Base-by-base conservation (phyloP, 805 yeast genomes). In the Yarrowia sp. region DNA sequence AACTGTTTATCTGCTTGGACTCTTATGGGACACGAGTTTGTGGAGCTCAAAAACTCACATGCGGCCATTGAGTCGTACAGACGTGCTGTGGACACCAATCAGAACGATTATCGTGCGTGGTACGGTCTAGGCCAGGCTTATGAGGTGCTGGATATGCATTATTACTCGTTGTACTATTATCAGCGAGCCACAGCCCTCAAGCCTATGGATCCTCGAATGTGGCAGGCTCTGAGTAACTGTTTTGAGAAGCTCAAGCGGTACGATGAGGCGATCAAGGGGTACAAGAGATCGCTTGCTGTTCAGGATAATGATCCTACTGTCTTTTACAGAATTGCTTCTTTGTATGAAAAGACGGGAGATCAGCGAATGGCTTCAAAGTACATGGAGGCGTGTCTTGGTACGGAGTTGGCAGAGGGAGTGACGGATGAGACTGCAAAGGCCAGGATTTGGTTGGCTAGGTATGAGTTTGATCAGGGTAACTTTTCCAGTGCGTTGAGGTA, bases 91-190 rank as follows among this genome's bases (percentile, higher is more conserved):
- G 97, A 92, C 73, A 87, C 92, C 2, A 90, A 90, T 72, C 83
- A 86, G 50, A 87, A 89, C 72, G 99, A 95, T 74, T 96, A 89
- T 74, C 80, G 97, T 61, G 98, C 98, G 0, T 95, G 99, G 99
- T 95, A 93, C 75, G 99, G 99, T 1, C 79, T 95, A 62, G 99
- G 99, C 0, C 98, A 95, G 76, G 98, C 98, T 1, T 95, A 95
- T 74, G 99, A 95, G 74, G 96, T 95, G 10, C 78, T 93, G 65
- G 98, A 93, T 70, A 93, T 93, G 97, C 95, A 90, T 73, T 79
- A 90, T 67, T 95, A 92, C 72, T 92, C 98, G 0, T 78, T 92
- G 47, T 93, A 91, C 75, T 95, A 95, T 74, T 95, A 91, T 74
- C 97, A 95, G 76, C 81, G 88, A 58, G 97, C 98, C 0, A 88